phyloP scores from a whole-genome alignment of 768 basidiomycete genomes.

The Leccinellum rugosiceps region DNA sequence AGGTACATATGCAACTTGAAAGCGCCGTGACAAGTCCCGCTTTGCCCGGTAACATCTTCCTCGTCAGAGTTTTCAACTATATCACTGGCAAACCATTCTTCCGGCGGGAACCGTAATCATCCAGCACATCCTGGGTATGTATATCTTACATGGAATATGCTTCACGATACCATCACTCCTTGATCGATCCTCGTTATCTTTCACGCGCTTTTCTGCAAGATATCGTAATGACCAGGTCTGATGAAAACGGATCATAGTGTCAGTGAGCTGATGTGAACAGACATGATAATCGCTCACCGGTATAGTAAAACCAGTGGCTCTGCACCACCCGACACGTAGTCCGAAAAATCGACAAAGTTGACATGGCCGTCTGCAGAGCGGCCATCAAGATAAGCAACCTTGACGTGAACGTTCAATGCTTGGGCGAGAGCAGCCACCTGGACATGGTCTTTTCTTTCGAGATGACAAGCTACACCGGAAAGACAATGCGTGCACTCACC shows the following conservation, averaged over 20 bases:
- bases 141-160: constrained; percentile 12
- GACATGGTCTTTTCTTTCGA: constrained; percentile 57
- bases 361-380: constrained; percentile 47
- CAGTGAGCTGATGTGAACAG: not conserved
- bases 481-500: constrained; percentile 37
- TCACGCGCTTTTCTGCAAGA: constrained; percentile 32
- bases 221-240: constrained; percentile 90
- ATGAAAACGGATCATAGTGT: not conserved
- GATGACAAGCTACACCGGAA: not conserved
- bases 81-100: not conserved
- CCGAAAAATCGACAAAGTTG: constrained; percentile 64
- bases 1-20: too few species aligned
- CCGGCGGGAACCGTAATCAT: not conserved
- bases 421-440: constrained; percentile 76
- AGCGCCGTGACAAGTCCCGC: too few species aligned
- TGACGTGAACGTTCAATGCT: constrained; percentile 62
- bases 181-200: not conserved
- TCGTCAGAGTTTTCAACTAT: not conserved
- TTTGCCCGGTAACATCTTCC: not conserved
- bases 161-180: not conserved
- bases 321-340: constrained; percentile 40
- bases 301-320: constrained; percentile 70
- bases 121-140: constrained; percentile 3
- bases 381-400: constrained; percentile 81
- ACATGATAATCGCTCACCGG: constrained; percentile 45